Evolutionary conservation across 768 basidiomycete species (phyloP), one percentile per base, ranked within the genome.

Genomic region (Grammothele lineata): DNA sequence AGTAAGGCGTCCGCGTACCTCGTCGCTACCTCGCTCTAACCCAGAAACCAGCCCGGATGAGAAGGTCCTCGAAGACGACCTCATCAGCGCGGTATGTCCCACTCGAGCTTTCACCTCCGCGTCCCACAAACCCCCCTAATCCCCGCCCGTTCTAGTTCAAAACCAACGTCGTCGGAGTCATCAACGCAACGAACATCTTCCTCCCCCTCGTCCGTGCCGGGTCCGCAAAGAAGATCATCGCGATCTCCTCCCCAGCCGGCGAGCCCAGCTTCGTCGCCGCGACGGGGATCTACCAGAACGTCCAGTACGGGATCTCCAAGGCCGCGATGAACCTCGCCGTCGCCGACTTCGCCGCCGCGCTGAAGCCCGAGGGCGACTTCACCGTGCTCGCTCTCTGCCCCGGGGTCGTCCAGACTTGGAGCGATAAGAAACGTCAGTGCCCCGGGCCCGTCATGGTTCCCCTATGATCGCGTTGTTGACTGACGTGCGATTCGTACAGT

Each of bases 221-320:
- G 5, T 22, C 55, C 17, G 38, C 44, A 19, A 66, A 70, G 57
- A 68, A 65, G 44, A 64, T 71, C 36, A 49, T 70, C 49, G 58
- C 60, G 0, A 37, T 71, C 43, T 55, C 48, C 50, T 61, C 51
- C 19, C 8, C 8, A 7, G 27, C 27, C 27, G 27, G 27, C 27
- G 7, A 7, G 27, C 7, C 14, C 27, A 14, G 14, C 8, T 14
- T 30, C n/a, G n/a, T n/a, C n/a, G n/a, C n/a, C 27, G 27, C 27
- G 27, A 7, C 14, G 66, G 62, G 55, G 48, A 8, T 43, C 48
- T 19, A 15, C 24, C 15, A 40, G 10, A 8, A 24, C 12, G 46
- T 46, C 4, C 44, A 64, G 9, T 72, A 72, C 55, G 51, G 55
- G 19, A 59, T 67, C 19, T 61, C 68, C 38, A 70, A 72, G 56